phyloP scores from a whole-genome alignment of 2,329 filamentous ascomycete species.

The Ophiostoma australiae region DNA sequence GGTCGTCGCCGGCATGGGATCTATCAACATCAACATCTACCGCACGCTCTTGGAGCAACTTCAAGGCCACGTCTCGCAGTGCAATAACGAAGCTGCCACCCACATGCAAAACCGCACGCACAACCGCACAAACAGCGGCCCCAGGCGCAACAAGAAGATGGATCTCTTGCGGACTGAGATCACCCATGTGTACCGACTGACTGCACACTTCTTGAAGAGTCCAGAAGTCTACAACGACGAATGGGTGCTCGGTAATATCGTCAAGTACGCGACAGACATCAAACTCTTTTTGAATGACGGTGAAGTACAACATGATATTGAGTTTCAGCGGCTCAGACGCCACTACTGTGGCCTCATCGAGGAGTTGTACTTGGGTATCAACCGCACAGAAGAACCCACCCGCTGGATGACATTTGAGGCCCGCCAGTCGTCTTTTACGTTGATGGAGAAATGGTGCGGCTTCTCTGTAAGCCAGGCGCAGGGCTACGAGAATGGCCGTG shows the following conservation, averaged over 20 bases:
- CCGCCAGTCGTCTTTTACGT: constrained; percentile 84
- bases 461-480: constrained; percentile 85
- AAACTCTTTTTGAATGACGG: constrained; percentile 92
- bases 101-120: constrained; percentile 86
- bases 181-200: constrained; percentile 92
- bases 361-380: constrained; percentile 86
- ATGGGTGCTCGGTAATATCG: constrained; percentile 83
- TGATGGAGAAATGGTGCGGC: constrained; percentile 99
- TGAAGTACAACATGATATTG: constrained; percentile 90
- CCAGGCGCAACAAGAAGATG: constrained; percentile 74
- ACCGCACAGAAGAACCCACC: constrained; percentile 74
- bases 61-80: constrained; percentile 77
- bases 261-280: constrained; percentile 84
- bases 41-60: constrained; percentile 84
- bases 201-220: constrained; percentile 79
- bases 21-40: constrained; percentile 92
- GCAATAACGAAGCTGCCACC: constrained; percentile 81
- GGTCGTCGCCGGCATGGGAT: constrained; percentile 85
- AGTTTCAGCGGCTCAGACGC: constrained; percentile 83
- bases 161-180: constrained; percentile 89
- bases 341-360: constrained; percentile 95
- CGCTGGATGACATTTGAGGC: constrained; percentile 98
- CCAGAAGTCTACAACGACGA: constrained; percentile 77
- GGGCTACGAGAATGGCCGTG: constrained; percentile 80
- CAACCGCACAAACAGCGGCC: constrained; percentile 76